These are phyloP conservation scores for Dichotomocladium elegans DNA, from an alignment of 371 early-diverging fungal genomes.

Conservation along the genomic window DNA sequence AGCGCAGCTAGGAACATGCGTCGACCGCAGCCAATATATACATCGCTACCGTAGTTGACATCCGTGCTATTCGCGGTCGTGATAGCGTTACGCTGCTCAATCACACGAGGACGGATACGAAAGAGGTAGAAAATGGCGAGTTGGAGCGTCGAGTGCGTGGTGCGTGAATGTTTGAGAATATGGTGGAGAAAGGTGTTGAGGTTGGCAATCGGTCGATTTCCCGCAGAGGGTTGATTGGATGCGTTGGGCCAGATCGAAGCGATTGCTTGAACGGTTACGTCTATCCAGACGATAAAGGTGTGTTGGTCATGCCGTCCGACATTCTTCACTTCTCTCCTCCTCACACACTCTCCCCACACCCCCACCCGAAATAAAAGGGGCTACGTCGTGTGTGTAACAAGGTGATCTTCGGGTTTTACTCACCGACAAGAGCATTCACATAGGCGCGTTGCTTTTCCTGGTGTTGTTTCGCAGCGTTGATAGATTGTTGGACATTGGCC, in stretches of 20 bases:
- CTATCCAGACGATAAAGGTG: too few relatives aligned
- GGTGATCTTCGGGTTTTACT: too few relatives aligned
- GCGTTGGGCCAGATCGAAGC: constrained; percentile 56
- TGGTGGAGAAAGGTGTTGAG: constrained; percentile 72
- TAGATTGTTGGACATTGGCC: constrained; percentile 6
- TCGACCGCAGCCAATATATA: constrained; percentile 59
- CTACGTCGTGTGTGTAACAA: neutral
- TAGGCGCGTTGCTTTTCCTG: constrained; percentile 29
- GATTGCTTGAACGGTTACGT: constrained; percentile 50
- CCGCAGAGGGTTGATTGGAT: constrained; percentile 23
- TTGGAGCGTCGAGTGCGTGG: constrained; percentile 78
- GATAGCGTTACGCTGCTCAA: constrained; percentile 22
- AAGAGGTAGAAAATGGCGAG: constrained; percentile 72
- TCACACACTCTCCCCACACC: too few relatives aligned
- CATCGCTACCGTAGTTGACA: too few relatives aligned
- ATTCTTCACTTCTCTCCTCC: too few relatives aligned
- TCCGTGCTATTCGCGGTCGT: too few relatives aligned
- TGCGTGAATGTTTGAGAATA: constrained; percentile 70
- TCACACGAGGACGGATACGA: constrained; percentile 47
- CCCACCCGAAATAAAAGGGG: too few relatives aligned
- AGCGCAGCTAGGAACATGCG: constrained; percentile 81
- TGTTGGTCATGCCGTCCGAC: too few relatives aligned
- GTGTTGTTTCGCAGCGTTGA: constrained; percentile 8
- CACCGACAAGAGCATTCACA: constrained; percentile 48
- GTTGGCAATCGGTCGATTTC: constrained; percentile 53